phyloP scores from a whole-genome alignment of 2,329 filamentous ascomycete genomes.

The Aspergillus fumigatiaffinis region DNA sequence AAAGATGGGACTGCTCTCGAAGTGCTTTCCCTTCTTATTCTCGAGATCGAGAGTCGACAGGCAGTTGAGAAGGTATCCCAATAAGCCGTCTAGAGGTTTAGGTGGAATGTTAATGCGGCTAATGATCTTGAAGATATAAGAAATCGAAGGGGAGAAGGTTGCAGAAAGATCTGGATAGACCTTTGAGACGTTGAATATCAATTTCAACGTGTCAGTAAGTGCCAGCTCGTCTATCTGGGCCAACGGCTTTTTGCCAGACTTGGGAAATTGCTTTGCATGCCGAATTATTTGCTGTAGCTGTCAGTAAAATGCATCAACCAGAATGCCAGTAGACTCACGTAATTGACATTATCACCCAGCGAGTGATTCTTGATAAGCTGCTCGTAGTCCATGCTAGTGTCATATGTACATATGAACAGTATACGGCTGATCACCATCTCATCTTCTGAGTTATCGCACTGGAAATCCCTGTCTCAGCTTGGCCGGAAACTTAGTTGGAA shows the following conservation, averaged over 20 bases:
- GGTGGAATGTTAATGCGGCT: constrained; percentile 54
- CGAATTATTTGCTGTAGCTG: constrained; percentile 57
- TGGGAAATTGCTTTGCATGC: constrained; percentile 59
- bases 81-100: constrained; percentile 69
- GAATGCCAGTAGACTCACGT: constrained; percentile 29
- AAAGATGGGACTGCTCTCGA: constrained; percentile 56
- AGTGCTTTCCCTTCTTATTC: constrained; percentile 45
- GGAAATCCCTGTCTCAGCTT: constrained; percentile 4
- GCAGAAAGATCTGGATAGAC: constrained; percentile 60
- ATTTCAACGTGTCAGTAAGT: constrained; percentile 75
- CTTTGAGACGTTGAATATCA: constrained; percentile 84
- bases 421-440: constrained; percentile 82
- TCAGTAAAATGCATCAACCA: constrained; percentile 12
- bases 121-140: constrained; percentile 68
- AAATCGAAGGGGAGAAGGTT: constrained; percentile 64
- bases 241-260: constrained; percentile 31
- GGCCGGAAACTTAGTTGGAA: not conserved
- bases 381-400: constrained; percentile 63
- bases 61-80: constrained; percentile 71
- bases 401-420: constrained; percentile 76
- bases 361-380: constrained; percentile 62
- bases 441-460: constrained; percentile 70
- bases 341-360: constrained; percentile 64
- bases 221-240: constrained; percentile 67
- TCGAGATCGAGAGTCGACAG: constrained; percentile 73